phyloP scores from a whole-genome alignment of 2,329 filamentous ascomycete genomes.

The Peltaster fructicola region DNA sequence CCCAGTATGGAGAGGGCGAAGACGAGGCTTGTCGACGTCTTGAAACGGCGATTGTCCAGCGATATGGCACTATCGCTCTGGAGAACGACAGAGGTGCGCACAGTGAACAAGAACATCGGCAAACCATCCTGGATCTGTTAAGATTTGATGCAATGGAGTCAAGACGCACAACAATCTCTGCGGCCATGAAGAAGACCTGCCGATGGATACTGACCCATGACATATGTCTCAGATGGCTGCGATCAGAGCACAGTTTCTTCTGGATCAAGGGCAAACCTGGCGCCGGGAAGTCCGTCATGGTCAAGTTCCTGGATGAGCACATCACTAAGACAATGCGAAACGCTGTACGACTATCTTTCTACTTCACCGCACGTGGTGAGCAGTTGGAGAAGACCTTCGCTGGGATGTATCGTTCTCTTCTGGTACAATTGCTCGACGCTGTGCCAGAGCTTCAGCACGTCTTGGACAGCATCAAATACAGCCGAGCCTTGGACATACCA shows the following conservation, averaged over 20 bases:
- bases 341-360: slow-evolving; percentile 24
- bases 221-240: slow-evolving; percentile 23
- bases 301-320: slow-evolving; percentile 11
- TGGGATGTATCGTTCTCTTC: slow-evolving; percentile 35
- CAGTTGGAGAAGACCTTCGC: slow-evolving; percentile 26
- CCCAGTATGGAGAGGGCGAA: slow-evolving; percentile 24
- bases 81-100: slow-evolving; percentile 8
- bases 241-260: slow-evolving; percentile 16
- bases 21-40: slow-evolving; percentile 2
- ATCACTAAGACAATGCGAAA: slow-evolving; percentile 4
- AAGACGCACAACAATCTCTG: slow-evolving; percentile 21
- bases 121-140: slow-evolving; percentile 8
- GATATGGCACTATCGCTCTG: slow-evolving; percentile 4
- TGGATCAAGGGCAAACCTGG: slow-evolving; percentile 26
- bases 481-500: background rate
- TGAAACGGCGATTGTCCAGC: slow-evolving; percentile 2
- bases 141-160: slow-evolving; percentile 17
- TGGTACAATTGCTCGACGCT: slow-evolving; percentile 28
- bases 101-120: background rate
- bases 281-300: slow-evolving; percentile 23
- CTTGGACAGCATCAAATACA: slow-evolving; percentile 9
- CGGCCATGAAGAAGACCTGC: slow-evolving; percentile 23
- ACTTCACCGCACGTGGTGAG: slow-evolving; percentile 32
- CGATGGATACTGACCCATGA: slow-evolving; percentile 23
- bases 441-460: slow-evolving; percentile 19